Evolutionary conservation across 169 alveolate genomes (phyloP), one percentile per base, ranked within the genome.

Genomic region (Babesia caballi): DNA sequence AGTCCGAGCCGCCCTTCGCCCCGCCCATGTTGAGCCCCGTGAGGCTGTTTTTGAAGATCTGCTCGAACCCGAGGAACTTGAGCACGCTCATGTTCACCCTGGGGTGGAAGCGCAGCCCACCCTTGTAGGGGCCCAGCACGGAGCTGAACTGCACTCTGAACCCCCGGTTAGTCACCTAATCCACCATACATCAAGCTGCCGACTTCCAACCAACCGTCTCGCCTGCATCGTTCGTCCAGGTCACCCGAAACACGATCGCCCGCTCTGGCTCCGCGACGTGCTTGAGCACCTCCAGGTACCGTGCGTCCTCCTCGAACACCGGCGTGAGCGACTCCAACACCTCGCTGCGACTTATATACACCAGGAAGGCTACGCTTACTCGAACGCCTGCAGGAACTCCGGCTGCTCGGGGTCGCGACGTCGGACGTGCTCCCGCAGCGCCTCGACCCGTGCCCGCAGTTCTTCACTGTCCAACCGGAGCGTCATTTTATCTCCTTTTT

Each of bases 1-100:
- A 92, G 69, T 92, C 95, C 7, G 94, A 84, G 14, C 96, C 96
- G 5, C 96, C 96, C 70, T 92, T 92, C 19, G 88, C 96, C 4
- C 94, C 96, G 17, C 96, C 96, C 90, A 92, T 61, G 32, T 76
- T 82, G 4, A 92, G 57, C 2, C 90, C 89, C 17, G 96, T 92
- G 25, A 92, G 84, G 14, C 92, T 80, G 69, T 92, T 92, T 58
- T 92, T 92, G 81, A 92, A 90, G n/a, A 89, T 82, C 81, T 92
- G 96, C 38, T 92, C 96, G 76, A 92, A 92, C 6, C 94, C 96
- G 17, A 92, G 77, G 70, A 92, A 92, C 63, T 92, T 92, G 50
- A 92, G 81, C 17, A 91, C 81, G 27, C 94, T 90, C 66, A 90
- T 47, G 47, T 89, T 90, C 21, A 92, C 96, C 2, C 91, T 66